These are phyloP conservation scores for Anthostomella pinea DNA, from an alignment of 2,329 filamentous ascomycete genomes.

Conservation along the genomic window DNA sequence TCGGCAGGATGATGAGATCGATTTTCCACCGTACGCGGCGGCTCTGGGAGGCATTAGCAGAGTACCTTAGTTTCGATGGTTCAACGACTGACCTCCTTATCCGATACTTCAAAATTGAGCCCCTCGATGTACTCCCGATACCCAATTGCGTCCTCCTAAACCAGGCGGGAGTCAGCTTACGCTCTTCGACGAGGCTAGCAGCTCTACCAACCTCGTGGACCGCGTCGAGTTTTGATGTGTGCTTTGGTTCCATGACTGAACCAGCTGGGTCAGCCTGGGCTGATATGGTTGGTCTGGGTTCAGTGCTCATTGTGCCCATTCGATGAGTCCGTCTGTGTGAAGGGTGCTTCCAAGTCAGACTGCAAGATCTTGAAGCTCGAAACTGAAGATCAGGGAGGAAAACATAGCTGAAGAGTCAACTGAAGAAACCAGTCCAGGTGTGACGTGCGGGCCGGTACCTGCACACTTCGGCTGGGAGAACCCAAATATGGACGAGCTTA, in stretches of 20 bases:
- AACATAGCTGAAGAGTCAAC: no score
- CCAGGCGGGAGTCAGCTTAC: background rate
- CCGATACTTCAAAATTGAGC: slow-evolving; percentile 15
- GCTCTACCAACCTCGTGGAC: background rate
- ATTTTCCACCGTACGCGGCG: slow-evolving; percentile 29
- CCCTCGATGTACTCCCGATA: slow-evolving; percentile 19
- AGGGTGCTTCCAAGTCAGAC: slow-evolving; percentile 24
- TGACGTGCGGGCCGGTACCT: no score
- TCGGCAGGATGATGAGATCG: slow-evolving; percentile 30
- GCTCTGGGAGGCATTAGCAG: slow-evolving; percentile 3
- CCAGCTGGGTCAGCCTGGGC: background rate
- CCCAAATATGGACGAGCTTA: no score
- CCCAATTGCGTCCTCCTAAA: slow-evolving; percentile 15
- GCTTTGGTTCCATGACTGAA: background rate
- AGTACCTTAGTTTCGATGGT: background rate
- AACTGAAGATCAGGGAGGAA: no score
- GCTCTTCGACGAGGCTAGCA: background rate
- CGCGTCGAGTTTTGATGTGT: slow-evolving; percentile 1
- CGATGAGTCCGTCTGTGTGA: slow-evolving; percentile 22
- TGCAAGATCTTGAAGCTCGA: no score
- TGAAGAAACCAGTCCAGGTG: no score
- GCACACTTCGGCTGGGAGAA: no score
- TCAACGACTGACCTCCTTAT: slow-evolving; percentile 17
- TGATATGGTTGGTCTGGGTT: background rate
- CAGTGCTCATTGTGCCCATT: slow-evolving; percentile 3